Evolutionary conservation across 768 basidiomycete genomes (phyloP).

Genomic region (Termitomyces sp.): DNA sequence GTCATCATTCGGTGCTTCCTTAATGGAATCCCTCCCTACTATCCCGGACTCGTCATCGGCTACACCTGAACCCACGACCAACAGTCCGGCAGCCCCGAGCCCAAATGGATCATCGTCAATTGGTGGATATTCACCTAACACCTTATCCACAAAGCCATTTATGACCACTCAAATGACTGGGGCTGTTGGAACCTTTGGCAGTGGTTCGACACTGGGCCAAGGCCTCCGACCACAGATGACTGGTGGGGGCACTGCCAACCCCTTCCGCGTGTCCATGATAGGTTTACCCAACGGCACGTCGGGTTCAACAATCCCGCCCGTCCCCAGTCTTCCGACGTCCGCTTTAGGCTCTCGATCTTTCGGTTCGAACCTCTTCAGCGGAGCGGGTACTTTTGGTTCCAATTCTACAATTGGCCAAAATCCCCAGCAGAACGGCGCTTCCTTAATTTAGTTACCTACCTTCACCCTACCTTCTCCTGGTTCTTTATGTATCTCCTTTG

Average conservation of each 20-base stretch:
- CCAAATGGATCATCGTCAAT: conserved; percentile 11
- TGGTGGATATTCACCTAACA: conserved; percentile 13
- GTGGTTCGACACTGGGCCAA: conserved; percentile 38
- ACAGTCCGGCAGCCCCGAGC: conserved; percentile 10
- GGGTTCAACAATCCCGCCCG: conserved; percentile 13
- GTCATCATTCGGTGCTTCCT: conserved; percentile 72
- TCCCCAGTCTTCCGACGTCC: conserved; percentile 14
- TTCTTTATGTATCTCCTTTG: conserved; percentile 14
- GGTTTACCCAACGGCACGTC: conserved; percentile 7
- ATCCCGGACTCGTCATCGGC: conserved; percentile 57
- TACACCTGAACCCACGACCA: conserved; percentile 39
- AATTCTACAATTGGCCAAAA: conserved; percentile 20
- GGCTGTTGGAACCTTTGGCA: conserved; percentile 34
- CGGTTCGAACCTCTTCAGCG: conserved; percentile 12
- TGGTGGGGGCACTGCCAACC: conserved; percentile 58
- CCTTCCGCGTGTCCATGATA: conserved; percentile 64
- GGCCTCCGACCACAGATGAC: conserved; percentile 63
- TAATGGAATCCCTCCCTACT: conserved; percentile 72
- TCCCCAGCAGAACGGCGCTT: conserved; percentile 37
- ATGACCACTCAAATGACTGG: conserved; percentile 32
- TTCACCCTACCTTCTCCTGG: conserved; percentile 9
- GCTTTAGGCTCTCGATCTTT: conserved; percentile 11
- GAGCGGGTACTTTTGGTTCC: conserved; percentile 19
- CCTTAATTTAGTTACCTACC: conserved; percentile 40
- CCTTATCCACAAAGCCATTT: conserved; percentile 10